Percentiles rank a stretch among this genome's conserved stretches.
Evolutionary conservation across 2,329 filamentous ascomycete genomes (phyloP).

Genomic region (Sclerotinia trifoliorum): DNA sequence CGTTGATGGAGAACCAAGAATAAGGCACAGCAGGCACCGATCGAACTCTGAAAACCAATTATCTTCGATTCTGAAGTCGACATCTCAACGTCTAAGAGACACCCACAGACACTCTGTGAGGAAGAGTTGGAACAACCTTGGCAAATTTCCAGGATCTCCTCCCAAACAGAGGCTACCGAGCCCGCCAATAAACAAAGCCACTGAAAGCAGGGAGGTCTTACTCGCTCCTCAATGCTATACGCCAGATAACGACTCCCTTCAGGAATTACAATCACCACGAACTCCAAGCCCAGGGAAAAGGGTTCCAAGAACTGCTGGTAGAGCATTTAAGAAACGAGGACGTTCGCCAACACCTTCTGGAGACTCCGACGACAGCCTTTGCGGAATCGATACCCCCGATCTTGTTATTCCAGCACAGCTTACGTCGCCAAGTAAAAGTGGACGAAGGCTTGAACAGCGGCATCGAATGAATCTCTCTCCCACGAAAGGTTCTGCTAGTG

Average conservation of each 20-base stretch:
- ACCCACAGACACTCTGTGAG: conserved; percentile 8
- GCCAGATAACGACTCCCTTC: conserved; percentile 28
- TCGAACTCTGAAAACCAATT: conserved; percentile 17
- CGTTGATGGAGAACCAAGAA: conserved; percentile 6
- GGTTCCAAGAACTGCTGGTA: conserved; percentile 12
- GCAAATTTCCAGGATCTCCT: conserved; percentile 23
- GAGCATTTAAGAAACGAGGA: conserved; percentile 13
- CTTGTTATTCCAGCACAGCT: conserved; percentile 30
- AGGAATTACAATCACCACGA: conserved; percentile 25
- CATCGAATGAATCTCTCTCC: conserved; percentile 25
- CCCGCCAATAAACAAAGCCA: conserved; percentile 26
- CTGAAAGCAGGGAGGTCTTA: conserved; percentile 30
- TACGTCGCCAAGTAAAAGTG: conserved; percentile 33
- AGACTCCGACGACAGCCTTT: conserved; percentile 35
- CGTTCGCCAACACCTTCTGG: conserved; percentile 28
- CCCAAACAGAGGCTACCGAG: conserved; percentile 32
- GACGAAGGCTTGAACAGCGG: conserved; percentile 20
- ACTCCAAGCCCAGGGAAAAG: conserved; percentile 30
- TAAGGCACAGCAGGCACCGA: background rate
- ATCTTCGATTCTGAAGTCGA: conserved; percentile 22
- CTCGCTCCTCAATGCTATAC: conserved; percentile 24
- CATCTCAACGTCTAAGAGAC: conserved; percentile 22
- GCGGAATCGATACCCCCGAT: conserved; percentile 28
- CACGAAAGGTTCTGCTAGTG: conserved; percentile 24
- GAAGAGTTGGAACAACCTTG: conserved; percentile 16